phyloP scores from a whole-genome alignment of 805 yeast genomes.

The Ascoidea asiatica region DNA sequence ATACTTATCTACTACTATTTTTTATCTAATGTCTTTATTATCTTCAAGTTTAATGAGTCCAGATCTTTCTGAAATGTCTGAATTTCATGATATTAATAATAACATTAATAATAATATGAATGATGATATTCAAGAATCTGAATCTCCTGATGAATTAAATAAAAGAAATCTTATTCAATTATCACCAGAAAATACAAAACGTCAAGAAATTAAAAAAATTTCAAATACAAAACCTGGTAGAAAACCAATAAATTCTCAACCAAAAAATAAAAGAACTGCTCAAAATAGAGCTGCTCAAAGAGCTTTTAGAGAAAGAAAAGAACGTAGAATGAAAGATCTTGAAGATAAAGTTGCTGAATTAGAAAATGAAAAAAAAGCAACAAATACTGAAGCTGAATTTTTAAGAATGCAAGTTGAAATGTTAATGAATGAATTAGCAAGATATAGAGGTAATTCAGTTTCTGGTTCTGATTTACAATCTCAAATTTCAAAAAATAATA shows the following conservation, averaged over 20 bases:
- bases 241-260: conserved; percentile 63
- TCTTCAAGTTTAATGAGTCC: no score
- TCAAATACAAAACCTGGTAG: conserved; percentile 55
- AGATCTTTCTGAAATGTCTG: no score
- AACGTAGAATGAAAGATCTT: conserved; percentile 69
- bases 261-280: conserved; percentile 83
- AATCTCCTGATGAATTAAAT: neutral
- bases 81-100: no score
- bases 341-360: conserved; percentile 64
- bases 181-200: conserved; percentile 3
- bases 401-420: conserved; percentile 65
- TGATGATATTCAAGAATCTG: no score
- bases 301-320: conserved; percentile 92
- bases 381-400: conserved; percentile 58
- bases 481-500: conserved; percentile 11
- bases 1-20: no score
- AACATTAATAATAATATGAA: no score
- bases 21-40: no score
- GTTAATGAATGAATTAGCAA: conserved; percentile 56
- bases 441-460: conserved; percentile 31
- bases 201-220: conserved; percentile 12
- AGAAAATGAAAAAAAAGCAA: conserved; percentile 59
- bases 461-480: conserved; percentile 18
- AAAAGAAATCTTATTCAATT: neutral
- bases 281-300: conserved; percentile 98